phyloP scores from a whole-genome alignment of 345 rosid genomes.

The Citrus reticulata region DNA sequence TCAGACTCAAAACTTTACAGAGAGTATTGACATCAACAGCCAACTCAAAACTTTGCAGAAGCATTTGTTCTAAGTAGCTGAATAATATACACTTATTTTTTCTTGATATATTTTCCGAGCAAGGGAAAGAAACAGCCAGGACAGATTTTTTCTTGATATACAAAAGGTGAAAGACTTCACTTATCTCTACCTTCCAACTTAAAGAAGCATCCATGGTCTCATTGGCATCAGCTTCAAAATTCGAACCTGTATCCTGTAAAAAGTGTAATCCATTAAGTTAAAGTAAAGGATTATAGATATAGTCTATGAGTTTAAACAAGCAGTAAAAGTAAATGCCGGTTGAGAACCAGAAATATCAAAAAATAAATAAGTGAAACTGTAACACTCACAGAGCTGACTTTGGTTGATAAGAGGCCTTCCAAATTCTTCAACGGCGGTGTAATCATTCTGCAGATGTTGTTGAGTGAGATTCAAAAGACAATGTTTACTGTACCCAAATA shows the following conservation, averaged over 20 bases:
- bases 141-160: no score
- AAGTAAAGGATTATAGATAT: no score
- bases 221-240: slow-evolving; percentile 43
- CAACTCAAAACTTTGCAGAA: no score
- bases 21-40: neutral
- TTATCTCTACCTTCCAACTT: slow-evolving; percentile 60
- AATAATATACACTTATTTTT: neutral
- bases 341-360: no score
- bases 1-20: neutral
- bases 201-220: slow-evolving; percentile 58
- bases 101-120: no score
- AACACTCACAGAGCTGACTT: no score
- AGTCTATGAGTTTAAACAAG: no score
- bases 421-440: slow-evolving; percentile 40
- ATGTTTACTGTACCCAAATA: neutral
- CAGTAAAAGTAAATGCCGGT: no score
- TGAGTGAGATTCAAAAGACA: neutral
- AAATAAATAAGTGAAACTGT: no score
- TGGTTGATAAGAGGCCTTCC: slow-evolving; percentile 28
- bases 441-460: slow-evolving; percentile 34
- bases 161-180: neutral
- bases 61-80: no score
- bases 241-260: slow-evolving; percentile 60
- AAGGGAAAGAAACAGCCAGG: neutral
- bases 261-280: slow-evolving; percentile 11